Base-by-base conservation (phyloP, 768 basidiomycete species). In the Pilatotrama ljubarskyi region DNA sequence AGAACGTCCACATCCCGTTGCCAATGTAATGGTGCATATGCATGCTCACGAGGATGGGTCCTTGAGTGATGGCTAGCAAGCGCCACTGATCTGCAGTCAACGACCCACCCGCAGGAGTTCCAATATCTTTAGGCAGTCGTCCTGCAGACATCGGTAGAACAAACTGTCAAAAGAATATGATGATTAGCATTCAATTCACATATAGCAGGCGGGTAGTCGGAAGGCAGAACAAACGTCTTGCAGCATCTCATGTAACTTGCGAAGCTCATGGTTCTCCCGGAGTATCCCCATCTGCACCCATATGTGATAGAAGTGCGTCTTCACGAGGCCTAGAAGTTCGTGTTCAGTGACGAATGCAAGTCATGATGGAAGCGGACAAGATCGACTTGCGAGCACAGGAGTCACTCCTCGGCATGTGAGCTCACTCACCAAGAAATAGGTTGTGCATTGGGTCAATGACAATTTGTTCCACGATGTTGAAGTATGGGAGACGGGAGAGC, bases 131-230 rank as follows among this genome's bases (percentile, higher is more conserved):
- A 15, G 54, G 54, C 20, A 55, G 36, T n/a, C 32, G 15, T 3
- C 54, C 54, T 2, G 36, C 74, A 43, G 75, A 74, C 0, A 73
- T 70, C 8, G 74, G 74, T 17, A 55, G 14, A 7, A 15, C 32
- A 17, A 44, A 67, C 67, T 1, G 72, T 74, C 2, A 43, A 43
- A 20, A n/a, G n/a, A n/a, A n/a, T n/a, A n/a, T n/a, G n/a, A n/a
- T n/a, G n/a, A n/a, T 5, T 4, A 43, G 42, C n/a, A 4, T 10
- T 9, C 18, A 17, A 20, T 9, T n/a, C 42, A 43, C 42, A n/a
- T 43, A n/a, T n/a, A n/a, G n/a, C n/a, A n/a, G n/a, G n/a, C n/a
- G n/a, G n/a, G n/a, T n/a, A n/a, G 17, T 20, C 5, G 5, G 14
- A 17, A 43, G 2, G 42, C 0, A 62, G 65, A 14, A 70, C 44